Base-by-base conservation (phyloP, 768 basidiomycete species). In the Leccinum boreale region DNA sequence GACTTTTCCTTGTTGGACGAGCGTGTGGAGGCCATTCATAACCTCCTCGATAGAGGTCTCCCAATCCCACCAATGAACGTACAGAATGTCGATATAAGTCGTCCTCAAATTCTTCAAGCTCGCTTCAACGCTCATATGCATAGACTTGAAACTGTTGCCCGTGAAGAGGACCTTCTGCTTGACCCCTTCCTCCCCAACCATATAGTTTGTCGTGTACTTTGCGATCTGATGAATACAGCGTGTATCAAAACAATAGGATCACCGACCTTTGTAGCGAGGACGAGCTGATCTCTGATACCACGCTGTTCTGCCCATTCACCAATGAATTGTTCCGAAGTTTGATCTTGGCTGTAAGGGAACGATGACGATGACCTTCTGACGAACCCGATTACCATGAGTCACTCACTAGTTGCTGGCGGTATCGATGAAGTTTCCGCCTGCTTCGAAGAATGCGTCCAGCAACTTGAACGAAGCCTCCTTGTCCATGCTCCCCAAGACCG, bases 401-500 rank as follows among this genome's bases (percentile, higher is more conserved):
- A 23, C 75, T 60, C 46, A 77, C 76, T 81, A 81, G 61, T 64
- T 69, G 53, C 78, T 81, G 12, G 80, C 75, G 3, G 80, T 80
- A 29, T 80, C 78, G 63, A 81, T 77, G 56, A 75, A 76, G 68
- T 81, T 79, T 2, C 82, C 81, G 14, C 81, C 81, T 0, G 72
- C 73, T 11, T 77, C 72, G 50, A 71, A 74, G 64, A 63, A 80
- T 9, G 77, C 75, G 44, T 83, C 79, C 19, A 83, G 73, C 8
- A 83, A 68, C 64, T 76, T 67, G 65, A 80, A 79, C 1, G 75
- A 71, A 10, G 65, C 54, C 24, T 76, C 71, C 67, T 80, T 81
- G 63, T 69, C 59, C 75, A 80, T 79, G 3, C 64, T 55, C n/a
- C 82, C 81, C 74, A 75, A 61, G 29, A 55, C 46, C 11, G 64